phyloP scores from a whole-genome alignment of 768 basidiomycete genomes.

The Rhizopogon vulgaris region DNA sequence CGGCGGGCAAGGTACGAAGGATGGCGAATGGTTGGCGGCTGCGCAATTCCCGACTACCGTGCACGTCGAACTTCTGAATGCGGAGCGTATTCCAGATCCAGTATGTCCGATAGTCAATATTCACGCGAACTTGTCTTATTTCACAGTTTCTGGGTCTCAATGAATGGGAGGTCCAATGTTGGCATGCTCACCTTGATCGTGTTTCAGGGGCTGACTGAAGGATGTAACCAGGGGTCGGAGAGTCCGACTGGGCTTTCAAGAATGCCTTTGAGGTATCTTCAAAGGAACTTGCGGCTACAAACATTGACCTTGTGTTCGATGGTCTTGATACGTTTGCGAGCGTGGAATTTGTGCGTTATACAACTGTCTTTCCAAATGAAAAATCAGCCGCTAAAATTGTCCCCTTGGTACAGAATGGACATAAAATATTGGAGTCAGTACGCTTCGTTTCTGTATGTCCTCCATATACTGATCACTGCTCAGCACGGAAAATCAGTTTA shows the following conservation, averaged over 20 bases:
- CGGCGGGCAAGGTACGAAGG: slow-evolving; percentile 50
- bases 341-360: slow-evolving; percentile 53
- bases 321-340: slow-evolving; percentile 86
- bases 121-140: slow-evolving; percentile 5
- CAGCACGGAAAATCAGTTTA: slow-evolving; percentile 81
- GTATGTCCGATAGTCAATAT: slow-evolving; percentile 36
- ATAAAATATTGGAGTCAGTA: slow-evolving; percentile 53
- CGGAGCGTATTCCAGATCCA: slow-evolving; percentile 75
- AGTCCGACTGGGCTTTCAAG: slow-evolving; percentile 80
- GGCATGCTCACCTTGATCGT: slow-evolving; percentile 11
- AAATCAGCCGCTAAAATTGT: not conserved
- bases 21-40: slow-evolving; percentile 61
- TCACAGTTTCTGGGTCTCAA: slow-evolving; percentile 66
- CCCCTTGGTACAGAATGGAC: slow-evolving; percentile 53
- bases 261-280: slow-evolving; percentile 51
- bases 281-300: slow-evolving; percentile 36
- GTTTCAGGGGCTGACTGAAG: not conserved
- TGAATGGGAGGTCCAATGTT: slow-evolving; percentile 92
- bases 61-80: slow-evolving; percentile 77
- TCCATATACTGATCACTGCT: not conserved
- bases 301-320: slow-evolving; percentile 79
- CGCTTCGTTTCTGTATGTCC: not conserved
- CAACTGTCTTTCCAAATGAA: not conserved
- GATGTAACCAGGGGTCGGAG: slow-evolving; percentile 69
- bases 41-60: slow-evolving; percentile 77